phyloP scores from a whole-genome alignment of 177 flowering plant genomes.

The Vitis hybrid region DNA sequence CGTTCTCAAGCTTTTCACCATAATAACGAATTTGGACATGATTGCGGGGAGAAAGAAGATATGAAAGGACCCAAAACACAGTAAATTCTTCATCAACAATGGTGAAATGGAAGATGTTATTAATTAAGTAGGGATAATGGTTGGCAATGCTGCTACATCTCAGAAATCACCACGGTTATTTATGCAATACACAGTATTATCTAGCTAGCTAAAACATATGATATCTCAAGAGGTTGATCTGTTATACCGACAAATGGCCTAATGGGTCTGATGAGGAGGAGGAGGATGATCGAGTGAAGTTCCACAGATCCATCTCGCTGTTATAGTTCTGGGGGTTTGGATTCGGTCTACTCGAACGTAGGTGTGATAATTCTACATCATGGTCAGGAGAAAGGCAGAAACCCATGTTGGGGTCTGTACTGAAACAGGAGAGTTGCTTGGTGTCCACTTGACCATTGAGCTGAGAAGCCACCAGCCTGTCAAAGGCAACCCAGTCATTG shows the following conservation, averaged over 20 bases:
- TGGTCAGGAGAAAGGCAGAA: conserved; percentile 26
- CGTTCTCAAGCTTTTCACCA: conserved; percentile 13
- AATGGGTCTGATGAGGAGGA: conserved; percentile 59
- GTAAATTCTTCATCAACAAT: no score
- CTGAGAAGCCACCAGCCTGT: conserved; percentile 73
- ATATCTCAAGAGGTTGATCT: conserved; percentile 5
- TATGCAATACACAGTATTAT: conserved; percentile 4
- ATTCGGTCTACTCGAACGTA: conserved; percentile 22
- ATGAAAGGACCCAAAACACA: conserved; percentile 5
- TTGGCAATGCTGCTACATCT: conserved; percentile 30
- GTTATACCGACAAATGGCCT: conserved; percentile 49
- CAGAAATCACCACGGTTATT: background rate
- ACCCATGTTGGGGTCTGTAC: conserved; percentile 21
- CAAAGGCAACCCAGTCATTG: conserved; percentile 64
- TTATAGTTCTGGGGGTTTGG: conserved; percentile 23
- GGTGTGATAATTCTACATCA: conserved; percentile 17
- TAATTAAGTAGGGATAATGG: conserved; percentile 23
- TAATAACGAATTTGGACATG: conserved; percentile 15
- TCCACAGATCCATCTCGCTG: conserved; percentile 61
- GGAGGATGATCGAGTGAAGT: conserved; percentile 48
- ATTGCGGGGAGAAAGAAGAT: conserved; percentile 10
- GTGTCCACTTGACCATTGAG: conserved; percentile 51
- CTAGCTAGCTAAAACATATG: background rate
- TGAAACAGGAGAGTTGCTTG: conserved; percentile 36
- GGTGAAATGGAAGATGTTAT: conserved; percentile 20